These are phyloP conservation scores for Quercus glauca DNA, from an alignment of 306 rosid genomes.

Conservation along the genomic window DNA sequence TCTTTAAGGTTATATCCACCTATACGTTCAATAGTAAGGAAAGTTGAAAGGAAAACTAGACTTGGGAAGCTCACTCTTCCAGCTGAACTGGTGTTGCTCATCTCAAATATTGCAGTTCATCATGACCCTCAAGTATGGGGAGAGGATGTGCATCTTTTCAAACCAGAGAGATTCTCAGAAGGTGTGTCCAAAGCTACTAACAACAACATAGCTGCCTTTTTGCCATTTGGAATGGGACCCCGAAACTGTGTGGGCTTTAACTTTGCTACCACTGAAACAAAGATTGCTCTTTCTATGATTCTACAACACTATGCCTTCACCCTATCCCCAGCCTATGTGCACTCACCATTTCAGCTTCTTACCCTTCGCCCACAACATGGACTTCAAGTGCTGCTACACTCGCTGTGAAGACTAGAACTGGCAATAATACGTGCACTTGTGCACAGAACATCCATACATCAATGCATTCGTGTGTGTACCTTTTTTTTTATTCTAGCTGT, in stretches of 20 bases:
- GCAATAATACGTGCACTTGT: too few species aligned
- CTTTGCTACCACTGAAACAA: slow-evolving; percentile 18
- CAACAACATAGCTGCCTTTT: slow-evolving; percentile 12
- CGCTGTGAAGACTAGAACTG: neutral
- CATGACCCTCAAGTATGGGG: slow-evolving; percentile 31
- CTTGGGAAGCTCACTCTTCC: slow-evolving; percentile 20
- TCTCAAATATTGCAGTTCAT: slow-evolving; percentile 8
- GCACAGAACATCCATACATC: too few species aligned
- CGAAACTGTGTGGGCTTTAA: slow-evolving; percentile 24
- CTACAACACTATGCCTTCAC: slow-evolving; percentile 22
- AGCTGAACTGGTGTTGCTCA: neutral
- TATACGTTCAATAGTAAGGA: neutral
- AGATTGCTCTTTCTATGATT: slow-evolving; percentile 28
- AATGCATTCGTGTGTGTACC: too few species aligned
- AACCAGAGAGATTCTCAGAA: slow-evolving; percentile 27
- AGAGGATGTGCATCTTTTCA: slow-evolving; percentile 23
- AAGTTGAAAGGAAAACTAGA: slow-evolving; percentile 12
- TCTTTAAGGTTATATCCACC: too few species aligned
- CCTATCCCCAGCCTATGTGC: slow-evolving; percentile 18
- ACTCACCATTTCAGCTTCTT: slow-evolving; percentile 14
- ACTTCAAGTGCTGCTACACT: slow-evolving; percentile 14
- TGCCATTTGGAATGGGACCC: slow-evolving; percentile 26
- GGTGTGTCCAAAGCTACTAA: slow-evolving; percentile 18
- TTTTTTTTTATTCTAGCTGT: too few species aligned
- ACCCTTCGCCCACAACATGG: slow-evolving; percentile 23